phyloP scores from a whole-genome alignment of 2,329 filamentous ascomycete genomes.

The Cladosporium oxysporum region DNA sequence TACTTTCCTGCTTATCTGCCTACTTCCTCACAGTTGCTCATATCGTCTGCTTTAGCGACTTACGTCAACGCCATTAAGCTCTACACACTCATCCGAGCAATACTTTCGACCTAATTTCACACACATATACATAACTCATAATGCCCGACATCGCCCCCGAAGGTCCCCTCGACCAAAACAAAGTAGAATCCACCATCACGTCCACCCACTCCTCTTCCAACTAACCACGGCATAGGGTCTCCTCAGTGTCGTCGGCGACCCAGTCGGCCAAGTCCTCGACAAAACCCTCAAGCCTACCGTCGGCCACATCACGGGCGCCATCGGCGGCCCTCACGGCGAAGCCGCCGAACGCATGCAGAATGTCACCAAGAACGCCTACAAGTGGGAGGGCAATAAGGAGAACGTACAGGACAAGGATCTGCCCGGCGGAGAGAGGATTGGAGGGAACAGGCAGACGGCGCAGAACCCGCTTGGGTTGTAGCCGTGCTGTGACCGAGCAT shows the following conservation, averaged over 20 bases:
- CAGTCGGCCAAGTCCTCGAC: conserved; percentile 37
- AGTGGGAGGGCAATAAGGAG: conserved; percentile 28
- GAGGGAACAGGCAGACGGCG: conserved; percentile 39
- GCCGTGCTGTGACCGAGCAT: neutral
- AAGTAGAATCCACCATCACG: conserved; percentile 16
- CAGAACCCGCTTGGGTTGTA: conserved; percentile 40
- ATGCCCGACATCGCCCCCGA: conserved; percentile 32
- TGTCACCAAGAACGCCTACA: conserved; percentile 29
- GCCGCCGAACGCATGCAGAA: conserved; percentile 31
- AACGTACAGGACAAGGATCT: conserved; percentile 29
- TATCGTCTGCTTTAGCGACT: neutral
- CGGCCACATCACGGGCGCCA: conserved; percentile 33
- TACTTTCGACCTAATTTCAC: neutral
- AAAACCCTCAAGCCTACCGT: conserved; percentile 34
- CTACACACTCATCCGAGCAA: neutral
- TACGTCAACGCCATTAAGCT: too few relatives aligned
- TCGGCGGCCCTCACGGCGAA: conserved; percentile 35
- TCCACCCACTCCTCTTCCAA: neutral
- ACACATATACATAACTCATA: neutral
- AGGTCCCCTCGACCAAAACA: conserved; percentile 30
- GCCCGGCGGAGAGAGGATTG: conserved; percentile 36
- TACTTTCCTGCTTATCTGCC: neutral
- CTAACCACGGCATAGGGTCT: conserved; percentile 27
- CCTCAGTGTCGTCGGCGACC: conserved; percentile 37
- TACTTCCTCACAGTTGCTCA: neutral